Evolutionary conservation across 768 basidiomycete genomes (phyloP), one percentile per base, ranked within the genome.

Genomic region (Plicaturopsis crispa): DNA sequence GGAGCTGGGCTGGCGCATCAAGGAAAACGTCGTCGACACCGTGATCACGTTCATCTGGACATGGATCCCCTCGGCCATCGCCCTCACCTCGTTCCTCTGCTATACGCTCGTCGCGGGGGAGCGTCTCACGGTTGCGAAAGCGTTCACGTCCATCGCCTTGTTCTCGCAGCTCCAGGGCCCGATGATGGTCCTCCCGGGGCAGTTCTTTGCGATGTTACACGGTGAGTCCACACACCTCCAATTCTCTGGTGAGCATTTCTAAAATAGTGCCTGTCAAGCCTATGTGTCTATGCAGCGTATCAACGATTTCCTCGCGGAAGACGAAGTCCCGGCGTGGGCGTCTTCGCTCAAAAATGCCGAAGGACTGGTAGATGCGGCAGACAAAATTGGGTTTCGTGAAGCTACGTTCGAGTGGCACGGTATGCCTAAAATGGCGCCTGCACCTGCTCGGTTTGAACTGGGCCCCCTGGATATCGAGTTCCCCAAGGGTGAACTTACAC

Each of bases 231-330:
- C 18, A 23, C 35, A 6, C 10, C 12, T 8, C 19, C n/a, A n/a
- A n/a, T n/a, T n/a, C n/a, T 10, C 33, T 16, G 10, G 24, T 12
- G 24, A 14, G 26, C 26, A 28, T 8, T 28, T 8, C 10, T 28
- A 28, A 8, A 28, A 8, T 28, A 28, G 40, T 35, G 30, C 37
- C 38, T 24, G 13, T 24, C 6, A 34, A 76, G 78, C 84, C 5
- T 79, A 80, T 50, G 80, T 92, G 16, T 84, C 85, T 4, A 80
- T 90, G 75, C 74, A 82, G 50, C 76, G 87, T 36, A 87, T 92
- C 43, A 78, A 88, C 50, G 66, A 59, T 3, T 88, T 83, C 56
- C 63, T 88, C 1, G 61, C 62, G 4, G 86, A 89, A 55, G 72
- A 73, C 13, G 86, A 91, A 53, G 83, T 90, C 2, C 78, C 81